Evolutionary conservation across 2,329 filamentous ascomycete species (phyloP).

Genomic region (Hirsutella thompsonii): DNA sequence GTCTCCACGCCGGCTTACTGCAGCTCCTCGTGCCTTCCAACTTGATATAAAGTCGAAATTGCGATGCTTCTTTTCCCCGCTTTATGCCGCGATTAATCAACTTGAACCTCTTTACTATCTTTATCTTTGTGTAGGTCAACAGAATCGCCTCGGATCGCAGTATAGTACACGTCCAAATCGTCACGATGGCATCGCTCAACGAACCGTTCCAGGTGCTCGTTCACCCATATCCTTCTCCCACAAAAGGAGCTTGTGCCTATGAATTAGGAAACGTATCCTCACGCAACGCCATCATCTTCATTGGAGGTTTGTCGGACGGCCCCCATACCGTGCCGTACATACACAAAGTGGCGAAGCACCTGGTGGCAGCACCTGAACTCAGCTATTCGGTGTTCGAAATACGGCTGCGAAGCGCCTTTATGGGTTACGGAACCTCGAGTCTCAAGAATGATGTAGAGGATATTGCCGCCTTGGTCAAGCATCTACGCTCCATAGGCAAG

Average conservation of each 20-base stretch:
- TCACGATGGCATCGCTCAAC: constrained; percentile 12
- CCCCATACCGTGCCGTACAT: constrained; percentile 51
- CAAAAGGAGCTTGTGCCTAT: constrained; percentile 29
- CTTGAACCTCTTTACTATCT: no score
- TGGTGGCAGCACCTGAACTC: constrained; percentile 24
- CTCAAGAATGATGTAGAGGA: constrained; percentile 40
- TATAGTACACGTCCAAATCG: neutral
- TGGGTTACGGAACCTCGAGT: constrained; percentile 35
- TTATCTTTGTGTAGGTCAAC: no score
- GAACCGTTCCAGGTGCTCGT: constrained; percentile 29
- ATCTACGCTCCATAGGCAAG: constrained; percentile 36
- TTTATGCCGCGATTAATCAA: no score
- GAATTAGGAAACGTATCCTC: constrained; percentile 27
- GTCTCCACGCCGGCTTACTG: no score
- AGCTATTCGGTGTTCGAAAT: constrained; percentile 44
- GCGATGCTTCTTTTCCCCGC: no score
- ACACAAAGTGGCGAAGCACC: constrained; percentile 28
- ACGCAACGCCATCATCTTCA: constrained; percentile 51
- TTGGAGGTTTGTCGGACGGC: constrained; percentile 59
- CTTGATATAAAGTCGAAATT: no score
- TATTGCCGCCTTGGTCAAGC: constrained; percentile 37
- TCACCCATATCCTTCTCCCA: constrained; percentile 31
- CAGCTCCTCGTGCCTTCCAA: no score
- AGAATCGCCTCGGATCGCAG: neutral
- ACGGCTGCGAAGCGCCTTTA: constrained; percentile 40